These are phyloP conservation scores for Fusarium hainanense DNA, from an alignment of 2,329 filamentous ascomycete genomes.

Conservation along the genomic window DNA sequence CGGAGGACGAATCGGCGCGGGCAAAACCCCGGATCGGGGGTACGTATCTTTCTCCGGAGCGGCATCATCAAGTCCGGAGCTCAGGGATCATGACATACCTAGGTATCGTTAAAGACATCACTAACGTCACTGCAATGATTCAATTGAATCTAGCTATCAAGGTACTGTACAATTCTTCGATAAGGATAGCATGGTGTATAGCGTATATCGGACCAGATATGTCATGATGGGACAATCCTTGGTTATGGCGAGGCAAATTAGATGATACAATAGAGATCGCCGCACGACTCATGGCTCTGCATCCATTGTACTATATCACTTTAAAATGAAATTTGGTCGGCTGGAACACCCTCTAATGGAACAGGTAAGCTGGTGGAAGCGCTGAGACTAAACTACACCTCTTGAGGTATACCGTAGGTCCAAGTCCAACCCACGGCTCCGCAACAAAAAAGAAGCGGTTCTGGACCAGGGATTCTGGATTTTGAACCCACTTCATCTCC, in stretches of 20 bases:
- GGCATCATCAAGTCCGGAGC: background rate
- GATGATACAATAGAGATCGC: background rate
- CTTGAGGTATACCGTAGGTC: slow-evolving; percentile 2
- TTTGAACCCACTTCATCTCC: slow-evolving; percentile 1
- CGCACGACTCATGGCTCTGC: slow-evolving; percentile 5
- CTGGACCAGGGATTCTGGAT: background rate
- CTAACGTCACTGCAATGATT: background rate
- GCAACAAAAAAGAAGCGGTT: background rate
- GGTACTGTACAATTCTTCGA: background rate
- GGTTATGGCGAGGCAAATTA: background rate
- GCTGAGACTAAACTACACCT: slow-evolving; percentile 2
- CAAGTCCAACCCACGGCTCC: slow-evolving; percentile 8
- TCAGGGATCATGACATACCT: background rate
- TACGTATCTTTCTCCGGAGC: slow-evolving; percentile 24
- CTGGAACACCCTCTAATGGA: background rate
- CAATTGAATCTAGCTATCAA: background rate
- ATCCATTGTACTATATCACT: background rate
- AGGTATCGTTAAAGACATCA: background rate
- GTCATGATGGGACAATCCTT: background rate
- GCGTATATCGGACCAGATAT: background rate
- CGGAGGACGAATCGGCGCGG: slow-evolving; percentile 33
- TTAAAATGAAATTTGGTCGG: background rate
- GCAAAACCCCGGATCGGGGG: slow-evolving; percentile 37
- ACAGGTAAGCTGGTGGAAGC: background rate
- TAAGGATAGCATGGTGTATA: background rate